These are phyloP conservation scores for Aureobasidium sp. DNA, from an alignment of 2,329 filamentous ascomycete genomes.

Conservation along the genomic window DNA sequence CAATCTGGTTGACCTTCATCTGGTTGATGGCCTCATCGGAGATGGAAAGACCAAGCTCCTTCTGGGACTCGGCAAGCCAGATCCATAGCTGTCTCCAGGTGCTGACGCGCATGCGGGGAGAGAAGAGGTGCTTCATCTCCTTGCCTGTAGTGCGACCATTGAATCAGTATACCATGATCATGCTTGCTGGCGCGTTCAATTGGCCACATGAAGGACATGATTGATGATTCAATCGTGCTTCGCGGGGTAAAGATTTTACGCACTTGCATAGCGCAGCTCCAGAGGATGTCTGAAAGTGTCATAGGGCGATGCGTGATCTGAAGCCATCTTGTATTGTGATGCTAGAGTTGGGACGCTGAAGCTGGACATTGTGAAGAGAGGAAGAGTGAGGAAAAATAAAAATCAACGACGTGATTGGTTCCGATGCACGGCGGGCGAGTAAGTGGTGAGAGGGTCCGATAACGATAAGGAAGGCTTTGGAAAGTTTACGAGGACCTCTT, in stretches of 20 bases:
- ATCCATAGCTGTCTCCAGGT: conserved; percentile 88
- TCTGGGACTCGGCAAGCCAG: conserved; percentile 71
- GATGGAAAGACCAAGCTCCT: conserved; percentile 70
- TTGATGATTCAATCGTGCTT: conserved; percentile 1
- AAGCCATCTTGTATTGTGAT: conserved; percentile 13
- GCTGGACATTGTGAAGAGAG: conserved; percentile 12
- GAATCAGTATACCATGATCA: conserved; percentile 7
- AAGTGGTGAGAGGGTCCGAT: conserved; percentile 6
- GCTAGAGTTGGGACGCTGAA: conserved; percentile 11
- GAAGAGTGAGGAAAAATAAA: neutral
- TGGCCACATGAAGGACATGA: neutral
- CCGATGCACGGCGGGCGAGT: conserved; percentile 1
- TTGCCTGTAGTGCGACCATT: conserved; percentile 16
- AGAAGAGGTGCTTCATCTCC: conserved; percentile 76
- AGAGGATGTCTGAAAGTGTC: conserved; percentile 17
- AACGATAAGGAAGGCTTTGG: conserved; percentile 3
- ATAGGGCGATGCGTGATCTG: conserved; percentile 12
- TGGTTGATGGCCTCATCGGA: conserved; percentile 50
- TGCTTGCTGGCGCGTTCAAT: neutral
- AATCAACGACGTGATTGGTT: conserved; percentile 1
- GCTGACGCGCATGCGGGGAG: conserved; percentile 61
- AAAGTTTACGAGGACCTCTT: neutral
- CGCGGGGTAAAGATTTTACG: conserved; percentile 7
- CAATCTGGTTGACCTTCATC: conserved; percentile 36
- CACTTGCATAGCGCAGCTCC: conserved; percentile 17